phyloP scores from a whole-genome alignment of 1,284 basidiomycete genomes.

The Microbotryomycetes sp. region DNA sequence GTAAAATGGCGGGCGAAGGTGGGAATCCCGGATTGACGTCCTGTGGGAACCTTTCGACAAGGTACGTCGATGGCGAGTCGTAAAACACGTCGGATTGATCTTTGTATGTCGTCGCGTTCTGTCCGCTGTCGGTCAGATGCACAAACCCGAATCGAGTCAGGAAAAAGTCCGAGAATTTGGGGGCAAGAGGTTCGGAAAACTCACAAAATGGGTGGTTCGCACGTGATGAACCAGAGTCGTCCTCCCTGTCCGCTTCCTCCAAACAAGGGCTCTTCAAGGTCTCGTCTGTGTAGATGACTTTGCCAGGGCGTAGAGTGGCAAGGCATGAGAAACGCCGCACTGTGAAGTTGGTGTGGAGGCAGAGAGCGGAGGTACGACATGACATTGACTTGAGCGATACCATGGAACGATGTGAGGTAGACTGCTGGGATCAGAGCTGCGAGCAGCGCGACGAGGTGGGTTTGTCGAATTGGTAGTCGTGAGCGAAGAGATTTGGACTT shows the following conservation, averaged over 20 bases:
- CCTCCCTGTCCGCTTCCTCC: conserved; percentile 42
- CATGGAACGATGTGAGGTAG: conserved; percentile 63
- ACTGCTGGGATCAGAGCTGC: conserved; percentile 52
- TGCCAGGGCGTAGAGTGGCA: conserved; percentile 98
- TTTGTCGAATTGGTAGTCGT: conserved; percentile 37
- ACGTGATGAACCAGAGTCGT: conserved; percentile 72
- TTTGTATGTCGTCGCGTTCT: conserved; percentile 52
- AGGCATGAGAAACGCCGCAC: conserved; percentile 83
- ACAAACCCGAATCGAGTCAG: conserved; percentile 4
- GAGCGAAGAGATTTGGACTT: not conserved
- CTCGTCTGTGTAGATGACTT: conserved; percentile 69
- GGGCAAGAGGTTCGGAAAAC: conserved; percentile 16
- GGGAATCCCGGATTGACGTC: conserved; percentile 60
- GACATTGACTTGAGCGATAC: conserved; percentile 66
- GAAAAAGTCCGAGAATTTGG: not conserved
- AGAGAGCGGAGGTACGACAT: conserved; percentile 45
- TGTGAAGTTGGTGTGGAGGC: conserved; percentile 47
- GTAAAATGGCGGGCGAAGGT: conserved; percentile 53
- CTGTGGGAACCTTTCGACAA: conserved; percentile 57
- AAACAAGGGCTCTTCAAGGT: conserved; percentile 41
- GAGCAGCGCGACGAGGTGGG: conserved; percentile 46
- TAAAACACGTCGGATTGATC: conserved; percentile 86
- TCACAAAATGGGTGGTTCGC: conserved; percentile 79
- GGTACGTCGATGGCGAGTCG: conserved; percentile 59
- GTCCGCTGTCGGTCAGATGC: conserved; percentile 45